These are phyloP conservation scores for Cynanchum wilfordii DNA, from an alignment of 257 asterid species.

Conservation along the genomic window DNA sequence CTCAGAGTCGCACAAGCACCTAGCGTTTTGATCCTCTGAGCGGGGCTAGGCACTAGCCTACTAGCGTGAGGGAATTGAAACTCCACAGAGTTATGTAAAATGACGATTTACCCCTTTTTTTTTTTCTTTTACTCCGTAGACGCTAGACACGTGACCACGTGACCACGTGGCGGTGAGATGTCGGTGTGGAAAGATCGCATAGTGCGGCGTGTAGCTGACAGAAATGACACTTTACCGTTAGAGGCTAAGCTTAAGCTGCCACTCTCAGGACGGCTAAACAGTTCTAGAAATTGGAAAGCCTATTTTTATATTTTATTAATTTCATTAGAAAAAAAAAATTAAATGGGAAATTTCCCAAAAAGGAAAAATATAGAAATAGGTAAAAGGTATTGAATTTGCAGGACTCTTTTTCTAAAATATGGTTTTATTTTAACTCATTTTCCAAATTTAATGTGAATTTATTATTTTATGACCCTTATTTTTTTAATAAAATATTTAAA, in stretches of 20 bases:
- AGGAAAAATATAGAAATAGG: too few relatives aligned
- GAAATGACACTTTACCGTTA: constrained; percentile 14
- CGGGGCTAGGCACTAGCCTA: neutral
- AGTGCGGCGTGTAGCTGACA: neutral
- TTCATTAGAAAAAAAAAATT: too few relatives aligned
- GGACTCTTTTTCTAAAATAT: too few relatives aligned
- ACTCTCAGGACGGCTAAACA: neutral
- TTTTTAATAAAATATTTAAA: too few relatives aligned
- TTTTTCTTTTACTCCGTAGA: constrained; percentile 1
- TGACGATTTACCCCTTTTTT: constrained; percentile 13
- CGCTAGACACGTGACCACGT: constrained; percentile 46
- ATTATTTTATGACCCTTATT: too few relatives aligned
- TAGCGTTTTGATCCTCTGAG: constrained; percentile 1
- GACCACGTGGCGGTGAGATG: constrained; percentile 42
- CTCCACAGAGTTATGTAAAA: neutral
- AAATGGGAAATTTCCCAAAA: too few relatives aligned
- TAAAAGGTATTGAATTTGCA: too few relatives aligned
- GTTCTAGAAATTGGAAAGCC: neutral
- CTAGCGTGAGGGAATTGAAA: too few relatives aligned
- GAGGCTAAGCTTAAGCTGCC: neutral
- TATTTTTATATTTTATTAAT: too few relatives aligned
- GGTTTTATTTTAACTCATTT: too few relatives aligned
- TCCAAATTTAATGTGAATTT: too few relatives aligned
- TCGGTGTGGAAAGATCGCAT: constrained; percentile 11
- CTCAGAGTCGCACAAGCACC: neutral